Evolutionary conservation across 768 basidiomycete species (phyloP), one percentile per base, ranked within the genome.

Genomic region (Dentipellis sp.): DNA sequence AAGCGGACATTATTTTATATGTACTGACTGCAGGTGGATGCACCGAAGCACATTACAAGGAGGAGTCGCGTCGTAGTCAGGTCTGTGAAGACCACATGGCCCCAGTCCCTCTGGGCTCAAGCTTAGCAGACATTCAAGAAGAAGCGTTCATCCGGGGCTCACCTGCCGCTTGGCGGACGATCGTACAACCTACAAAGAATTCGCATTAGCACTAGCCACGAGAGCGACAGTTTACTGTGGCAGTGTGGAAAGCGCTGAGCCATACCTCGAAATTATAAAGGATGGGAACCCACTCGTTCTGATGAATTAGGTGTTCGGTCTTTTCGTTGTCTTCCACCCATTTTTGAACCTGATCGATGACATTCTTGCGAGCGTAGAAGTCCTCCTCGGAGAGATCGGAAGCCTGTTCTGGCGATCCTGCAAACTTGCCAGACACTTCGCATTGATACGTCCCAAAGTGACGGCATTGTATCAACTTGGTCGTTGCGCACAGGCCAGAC

Each of bases 251-350:
- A 45, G n/a, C 42, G n/a, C n/a, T n/a, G 42, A 45, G 3, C 29
- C 29, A 29, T 29, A 70, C 71, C 68, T 72, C 71, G 55, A 66
- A 72, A 9, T 56, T 29, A 46, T 69, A 72, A 53, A 69, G 51
- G 52, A 70, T 72, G 1, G 68, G 69, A 35, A 57, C 50, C 67
- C 67, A 71, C 50, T 66, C 54, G 9, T 62, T 22, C n/a, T 45
- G 12, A 29, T 29, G 29, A 29, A 29, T 29, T 29, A 29, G 29
- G 16, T 54, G 54, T 49, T 36, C 19, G 14, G 36, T 36, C 12
- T 21, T 23, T 35, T 36, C 37, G 40, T 47, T 51, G 9, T 39
- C 52, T 38, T 53, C 56, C 19, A 59, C 34, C 66, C 66, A 67
- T 16, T 50, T 7, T 14, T 11, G 52, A 16, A 72, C 66, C 34